Conservation (phyloP, 495 filamentous ascomycete species). For the Venustampulla echinocandica region DNA sequence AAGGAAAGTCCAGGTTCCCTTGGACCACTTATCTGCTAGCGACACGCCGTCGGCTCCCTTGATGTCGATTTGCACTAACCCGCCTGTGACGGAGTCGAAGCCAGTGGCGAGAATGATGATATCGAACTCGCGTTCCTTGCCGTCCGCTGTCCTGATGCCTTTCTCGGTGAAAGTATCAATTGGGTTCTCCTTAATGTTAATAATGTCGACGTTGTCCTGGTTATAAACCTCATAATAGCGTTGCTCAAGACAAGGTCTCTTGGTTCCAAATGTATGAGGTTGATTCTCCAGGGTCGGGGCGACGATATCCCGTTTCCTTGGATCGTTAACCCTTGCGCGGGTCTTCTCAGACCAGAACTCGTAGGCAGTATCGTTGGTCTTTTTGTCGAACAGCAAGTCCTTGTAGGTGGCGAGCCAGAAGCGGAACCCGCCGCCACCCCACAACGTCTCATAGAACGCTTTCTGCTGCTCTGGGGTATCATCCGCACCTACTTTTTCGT, state of each 20-base stretch:
- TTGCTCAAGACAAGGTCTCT: conserved; percentile 44
- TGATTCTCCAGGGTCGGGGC: conserved; percentile 38
- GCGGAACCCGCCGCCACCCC: conserved; percentile 34
- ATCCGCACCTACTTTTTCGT: conserved; percentile 1
- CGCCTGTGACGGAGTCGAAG: conserved; percentile 43
- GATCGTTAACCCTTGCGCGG: conserved; percentile 40
- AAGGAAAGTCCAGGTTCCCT: conserved; percentile 37
- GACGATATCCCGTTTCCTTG: conserved; percentile 37
- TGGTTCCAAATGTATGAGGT: conserved; percentile 45
- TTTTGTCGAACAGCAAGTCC: conserved; percentile 35
- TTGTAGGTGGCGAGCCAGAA: conserved; percentile 41
- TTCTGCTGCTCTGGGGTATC: conserved; percentile 33
- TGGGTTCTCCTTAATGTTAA: conserved; percentile 39
- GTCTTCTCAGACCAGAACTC: conserved; percentile 49
- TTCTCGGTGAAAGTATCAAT: conserved; percentile 37
- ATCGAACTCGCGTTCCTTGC: conserved; percentile 37
- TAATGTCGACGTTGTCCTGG: conserved; percentile 40
- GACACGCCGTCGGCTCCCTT: conserved; percentile 28
- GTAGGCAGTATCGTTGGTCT: conserved; percentile 42
- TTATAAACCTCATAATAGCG: conserved; percentile 52
- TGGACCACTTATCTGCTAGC: conserved; percentile 38
- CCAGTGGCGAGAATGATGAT: conserved; percentile 43
- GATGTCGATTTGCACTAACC: conserved; percentile 36
- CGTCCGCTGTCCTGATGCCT: conserved; percentile 33
- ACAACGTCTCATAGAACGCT: conserved; percentile 26